A percentile compares a stretch with the other conserved stretches of the same genome.
These are phyloP conservation scores for Rhodomyrtus psidioides DNA, from an alignment of 441 rosid species.

Conservation along the genomic window DNA sequence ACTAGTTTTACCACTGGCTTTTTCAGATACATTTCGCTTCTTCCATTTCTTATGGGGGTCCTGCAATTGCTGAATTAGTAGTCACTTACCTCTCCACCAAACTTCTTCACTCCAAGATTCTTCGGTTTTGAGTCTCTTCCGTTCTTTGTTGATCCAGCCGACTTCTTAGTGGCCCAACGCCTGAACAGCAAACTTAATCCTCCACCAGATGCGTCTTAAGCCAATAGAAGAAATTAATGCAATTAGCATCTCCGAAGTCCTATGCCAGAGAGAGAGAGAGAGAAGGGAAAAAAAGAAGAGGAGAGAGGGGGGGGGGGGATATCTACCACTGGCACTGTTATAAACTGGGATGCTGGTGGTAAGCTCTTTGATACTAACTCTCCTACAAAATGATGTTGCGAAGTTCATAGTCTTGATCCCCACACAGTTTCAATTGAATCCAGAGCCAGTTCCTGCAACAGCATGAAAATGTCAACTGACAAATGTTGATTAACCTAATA, in stretches of 20 bases:
- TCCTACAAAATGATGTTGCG: conserved; percentile 3
- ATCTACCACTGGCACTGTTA: conserved; percentile 15
- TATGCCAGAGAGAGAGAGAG: neutral
- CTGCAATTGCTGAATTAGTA: neutral
- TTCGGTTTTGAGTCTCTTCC: conserved; percentile 90
- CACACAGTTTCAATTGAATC: neutral
- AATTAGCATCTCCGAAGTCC: neutral
- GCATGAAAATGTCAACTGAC: neutral
- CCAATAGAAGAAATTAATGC: neutral
- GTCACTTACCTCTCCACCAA: conserved; percentile 68
- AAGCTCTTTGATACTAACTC: conserved; percentile 8
- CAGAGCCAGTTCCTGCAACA: neutral
- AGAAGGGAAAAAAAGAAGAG: neutral
- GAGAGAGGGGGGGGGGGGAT: too few species aligned
- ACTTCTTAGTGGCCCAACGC: conserved; percentile 86
- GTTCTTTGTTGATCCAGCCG: conserved; percentile 84
- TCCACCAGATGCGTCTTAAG: conserved; percentile 40
- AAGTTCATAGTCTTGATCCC: conserved; percentile 1
- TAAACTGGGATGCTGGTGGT: conserved; percentile 5
- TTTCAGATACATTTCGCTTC: neutral
- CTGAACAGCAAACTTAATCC: conserved; percentile 60
- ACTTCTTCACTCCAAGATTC: conserved; percentile 83
- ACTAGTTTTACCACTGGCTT: neutral
- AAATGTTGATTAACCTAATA: neutral
- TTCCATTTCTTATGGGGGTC: neutral